These are phyloP conservation scores for Plasmodium cynomolgi DNA, from an alignment of 169 alveolate species.

Conservation along the genomic window DNA sequence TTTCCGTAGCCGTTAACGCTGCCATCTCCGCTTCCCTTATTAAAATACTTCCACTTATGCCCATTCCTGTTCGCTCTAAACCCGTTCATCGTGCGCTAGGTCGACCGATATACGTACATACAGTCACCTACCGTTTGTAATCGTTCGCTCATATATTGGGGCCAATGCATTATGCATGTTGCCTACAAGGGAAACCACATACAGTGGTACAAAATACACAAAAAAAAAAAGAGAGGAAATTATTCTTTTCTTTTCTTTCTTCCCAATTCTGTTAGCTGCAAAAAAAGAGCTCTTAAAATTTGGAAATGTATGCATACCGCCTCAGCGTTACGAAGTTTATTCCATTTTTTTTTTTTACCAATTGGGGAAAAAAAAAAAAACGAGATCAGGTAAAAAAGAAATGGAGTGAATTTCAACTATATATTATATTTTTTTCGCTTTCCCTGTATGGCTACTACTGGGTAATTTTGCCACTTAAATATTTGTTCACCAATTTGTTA, in stretches of 20 bases:
- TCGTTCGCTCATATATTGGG: neutral
- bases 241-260: neutral
- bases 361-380: neutral
- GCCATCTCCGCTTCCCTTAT: neutral
- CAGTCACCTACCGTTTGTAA: neutral
- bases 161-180: neutral
- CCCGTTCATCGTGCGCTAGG: constrained; percentile 25
- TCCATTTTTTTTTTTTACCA: neutral
- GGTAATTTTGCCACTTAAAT: neutral
- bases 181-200: neutral
- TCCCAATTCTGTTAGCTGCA: neutral
- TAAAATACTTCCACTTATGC: constrained; percentile 10
- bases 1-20: no score
- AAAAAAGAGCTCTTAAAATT: neutral
- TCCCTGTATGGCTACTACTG: neutral
- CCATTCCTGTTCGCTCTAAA: constrained; percentile 26
- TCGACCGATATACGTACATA: neutral
- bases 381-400: neutral
- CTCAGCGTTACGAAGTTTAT: neutral
- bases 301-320: neutral
- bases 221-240: neutral
- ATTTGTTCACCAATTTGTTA: neutral
- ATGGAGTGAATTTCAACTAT: neutral
- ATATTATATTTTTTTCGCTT: neutral
- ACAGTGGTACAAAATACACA: neutral